phyloP scores from a whole-genome alignment of 148 eudicot genomes.

The Heliamphora exappendiculata region DNA sequence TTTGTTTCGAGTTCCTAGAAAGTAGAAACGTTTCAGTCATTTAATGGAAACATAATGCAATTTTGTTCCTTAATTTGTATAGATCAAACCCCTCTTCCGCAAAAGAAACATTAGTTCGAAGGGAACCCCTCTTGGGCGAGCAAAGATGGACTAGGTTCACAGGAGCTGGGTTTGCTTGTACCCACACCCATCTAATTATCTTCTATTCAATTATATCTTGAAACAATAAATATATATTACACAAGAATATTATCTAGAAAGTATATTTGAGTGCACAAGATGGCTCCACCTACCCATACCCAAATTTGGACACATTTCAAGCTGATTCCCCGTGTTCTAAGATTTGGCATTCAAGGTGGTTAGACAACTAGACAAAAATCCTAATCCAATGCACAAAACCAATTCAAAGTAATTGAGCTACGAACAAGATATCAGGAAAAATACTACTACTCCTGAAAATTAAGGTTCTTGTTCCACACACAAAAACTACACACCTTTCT shows the following conservation, averaged over 20 bases:
- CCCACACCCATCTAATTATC: too few relatives aligned
- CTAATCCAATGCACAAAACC: not conserved
- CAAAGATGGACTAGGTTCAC: too few relatives aligned
- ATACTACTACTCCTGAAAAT: not conserved
- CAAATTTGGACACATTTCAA: not conserved
- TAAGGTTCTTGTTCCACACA: not conserved
- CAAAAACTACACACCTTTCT: conserved; percentile 34
- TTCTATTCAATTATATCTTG: not conserved
- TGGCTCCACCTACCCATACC: not conserved
- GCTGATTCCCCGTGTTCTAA: not conserved
- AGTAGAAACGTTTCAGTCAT: too few relatives aligned
- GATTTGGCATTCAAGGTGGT: not conserved
- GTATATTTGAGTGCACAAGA: not conserved
- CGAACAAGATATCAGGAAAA: not conserved
- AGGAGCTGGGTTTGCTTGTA: too few relatives aligned
- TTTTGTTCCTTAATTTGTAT: too few relatives aligned
- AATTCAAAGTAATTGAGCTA: not conserved
- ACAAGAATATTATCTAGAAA: not conserved
- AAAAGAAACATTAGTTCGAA: too few relatives aligned
- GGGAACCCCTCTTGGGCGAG: too few relatives aligned
- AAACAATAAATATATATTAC: not conserved
- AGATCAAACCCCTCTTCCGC: too few relatives aligned
- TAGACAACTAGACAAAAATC: not conserved
- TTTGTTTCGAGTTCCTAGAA: too few relatives aligned
- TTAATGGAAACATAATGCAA: too few relatives aligned